Percentiles rank a stretch among this genome's conserved stretches.
Conservation (phyloP, 129 eudicot species). For the Smallanthus sonchifolius region DNA sequence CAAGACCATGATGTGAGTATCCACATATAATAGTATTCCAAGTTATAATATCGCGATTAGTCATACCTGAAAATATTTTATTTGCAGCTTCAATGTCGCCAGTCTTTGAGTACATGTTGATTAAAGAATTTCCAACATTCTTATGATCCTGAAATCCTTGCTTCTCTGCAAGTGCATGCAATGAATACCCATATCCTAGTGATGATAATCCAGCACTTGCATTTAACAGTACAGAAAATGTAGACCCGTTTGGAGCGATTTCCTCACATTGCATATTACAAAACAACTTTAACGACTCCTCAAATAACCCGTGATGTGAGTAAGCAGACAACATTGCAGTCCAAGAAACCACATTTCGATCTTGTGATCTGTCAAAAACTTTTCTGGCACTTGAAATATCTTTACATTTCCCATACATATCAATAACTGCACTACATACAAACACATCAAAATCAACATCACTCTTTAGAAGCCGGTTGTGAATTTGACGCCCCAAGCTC, state of each 20-base stretch:
- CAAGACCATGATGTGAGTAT: constrained; percentile 59
- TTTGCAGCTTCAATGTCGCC: constrained; percentile 45
- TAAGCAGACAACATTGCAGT: constrained; percentile 56
- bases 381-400: constrained; percentile 38
- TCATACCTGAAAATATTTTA: constrained; percentile 31
- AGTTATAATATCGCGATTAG: constrained; percentile 29
- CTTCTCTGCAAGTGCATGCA: constrained; percentile 50
- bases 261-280: constrained; percentile 35
- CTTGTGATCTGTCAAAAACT: constrained; percentile 32
- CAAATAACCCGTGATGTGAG: constrained; percentile 51
- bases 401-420: constrained; percentile 71
- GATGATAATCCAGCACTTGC: constrained; percentile 48
- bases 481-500: constrained; percentile 49
- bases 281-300: constrained; percentile 50
- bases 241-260: constrained; percentile 52
- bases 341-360: constrained; percentile 57
- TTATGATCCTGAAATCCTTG: constrained; percentile 35
- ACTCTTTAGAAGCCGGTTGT: constrained; percentile 36
- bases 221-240: constrained; percentile 52
- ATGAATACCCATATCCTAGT: constrained; percentile 45
- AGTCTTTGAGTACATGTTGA: constrained; percentile 46
- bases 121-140: constrained; percentile 46
- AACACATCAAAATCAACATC: constrained; percentile 39
- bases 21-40: constrained; percentile 64
- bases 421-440: constrained; percentile 42